phyloP scores from a whole-genome alignment of 2,329 filamentous ascomycete species.

The Alternaria postmessia region DNA sequence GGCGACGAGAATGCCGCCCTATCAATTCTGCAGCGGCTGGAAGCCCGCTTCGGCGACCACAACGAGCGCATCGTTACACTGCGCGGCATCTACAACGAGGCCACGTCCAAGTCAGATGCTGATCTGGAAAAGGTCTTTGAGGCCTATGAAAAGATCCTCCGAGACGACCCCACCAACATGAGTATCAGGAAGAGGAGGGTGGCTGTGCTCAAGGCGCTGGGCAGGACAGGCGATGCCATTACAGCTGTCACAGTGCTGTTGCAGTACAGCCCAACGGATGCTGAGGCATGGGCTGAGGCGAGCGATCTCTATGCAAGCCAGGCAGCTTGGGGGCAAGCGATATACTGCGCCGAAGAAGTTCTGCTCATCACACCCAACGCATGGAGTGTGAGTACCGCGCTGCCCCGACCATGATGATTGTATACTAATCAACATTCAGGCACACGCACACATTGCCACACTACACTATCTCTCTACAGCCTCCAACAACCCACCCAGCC shows the following conservation, averaged over 20 bases:
- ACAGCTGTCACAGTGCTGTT: slow-evolving; percentile 76
- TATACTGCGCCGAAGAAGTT: slow-evolving; percentile 91
- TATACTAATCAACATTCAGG: slow-evolving; percentile 56
- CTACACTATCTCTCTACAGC: slow-evolving; percentile 73
- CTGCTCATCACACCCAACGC: slow-evolving; percentile 86
- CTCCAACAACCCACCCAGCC: slow-evolving; percentile 34
- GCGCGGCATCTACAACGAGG: slow-evolving; percentile 83
- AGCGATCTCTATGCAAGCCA: slow-evolving; percentile 84
- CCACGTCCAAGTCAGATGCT: slow-evolving; percentile 71
- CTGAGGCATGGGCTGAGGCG: slow-evolving; percentile 92
- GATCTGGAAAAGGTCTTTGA: slow-evolving; percentile 75
- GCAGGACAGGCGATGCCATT: slow-evolving; percentile 75
- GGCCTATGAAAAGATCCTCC: slow-evolving; percentile 79
- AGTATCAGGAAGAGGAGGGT: slow-evolving; percentile 85
- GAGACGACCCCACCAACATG: slow-evolving; percentile 79
- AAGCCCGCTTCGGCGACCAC: slow-evolving; percentile 78
- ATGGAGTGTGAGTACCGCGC: slow-evolving; percentile 77
- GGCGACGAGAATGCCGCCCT: slow-evolving; percentile 82
- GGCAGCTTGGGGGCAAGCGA: slow-evolving; percentile 80
- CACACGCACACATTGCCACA: slow-evolving; percentile 88
- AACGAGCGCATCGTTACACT: slow-evolving; percentile 90
- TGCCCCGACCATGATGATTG: neutral
- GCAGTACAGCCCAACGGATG: slow-evolving; percentile 85
- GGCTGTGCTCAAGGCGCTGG: slow-evolving; percentile 78
- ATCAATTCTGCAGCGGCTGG: slow-evolving; percentile 76